phyloP scores from a whole-genome alignment of 2,329 filamentous ascomycete species.

The Colletotrichum spinosum region DNA sequence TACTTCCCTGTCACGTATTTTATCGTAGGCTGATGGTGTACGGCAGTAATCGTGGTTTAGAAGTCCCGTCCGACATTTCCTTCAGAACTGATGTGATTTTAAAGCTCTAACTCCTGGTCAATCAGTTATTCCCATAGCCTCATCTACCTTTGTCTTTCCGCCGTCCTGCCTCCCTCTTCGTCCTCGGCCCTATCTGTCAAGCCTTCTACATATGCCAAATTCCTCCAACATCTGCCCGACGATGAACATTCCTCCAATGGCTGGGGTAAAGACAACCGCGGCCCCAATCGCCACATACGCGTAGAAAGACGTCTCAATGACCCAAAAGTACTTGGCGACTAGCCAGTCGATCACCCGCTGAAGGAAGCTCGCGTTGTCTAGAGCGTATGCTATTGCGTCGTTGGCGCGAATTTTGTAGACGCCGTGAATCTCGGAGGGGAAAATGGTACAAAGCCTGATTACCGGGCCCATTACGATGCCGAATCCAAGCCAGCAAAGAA shows the following conservation, averaged over 20 bases:
- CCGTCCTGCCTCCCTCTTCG: too few species aligned
- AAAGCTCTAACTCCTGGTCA: too few species aligned
- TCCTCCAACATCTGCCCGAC: conserved; percentile 28
- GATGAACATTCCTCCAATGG: conserved; percentile 30
- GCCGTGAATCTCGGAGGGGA: conserved; percentile 27
- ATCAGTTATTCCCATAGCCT: too few species aligned
- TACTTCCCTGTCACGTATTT: too few species aligned
- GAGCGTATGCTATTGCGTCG: conserved; percentile 32
- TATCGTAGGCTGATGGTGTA: too few species aligned
- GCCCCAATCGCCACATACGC: conserved; percentile 13
- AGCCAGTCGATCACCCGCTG: conserved; percentile 33
- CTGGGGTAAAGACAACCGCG: conserved; percentile 24
- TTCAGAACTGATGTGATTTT: too few species aligned
- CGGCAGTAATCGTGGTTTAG: too few species aligned
- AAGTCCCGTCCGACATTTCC: too few species aligned
- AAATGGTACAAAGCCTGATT: conserved; percentile 16
- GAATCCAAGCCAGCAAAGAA: conserved; percentile 25
- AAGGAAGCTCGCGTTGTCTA: conserved; percentile 27
- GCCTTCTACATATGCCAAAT: conserved; percentile 29
- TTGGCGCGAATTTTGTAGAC: conserved; percentile 30
- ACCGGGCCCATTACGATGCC: conserved; percentile 27
- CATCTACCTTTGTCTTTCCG: too few species aligned
- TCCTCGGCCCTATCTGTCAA: conserved; percentile 2
- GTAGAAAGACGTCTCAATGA: conserved; percentile 29
- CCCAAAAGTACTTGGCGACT: conserved; percentile 31